Percentiles rank a stretch among this genome's conserved stretches.
Evolutionary conservation across 345 rosid genomes (phyloP).

Genomic region (Brassica juncea): DNA sequence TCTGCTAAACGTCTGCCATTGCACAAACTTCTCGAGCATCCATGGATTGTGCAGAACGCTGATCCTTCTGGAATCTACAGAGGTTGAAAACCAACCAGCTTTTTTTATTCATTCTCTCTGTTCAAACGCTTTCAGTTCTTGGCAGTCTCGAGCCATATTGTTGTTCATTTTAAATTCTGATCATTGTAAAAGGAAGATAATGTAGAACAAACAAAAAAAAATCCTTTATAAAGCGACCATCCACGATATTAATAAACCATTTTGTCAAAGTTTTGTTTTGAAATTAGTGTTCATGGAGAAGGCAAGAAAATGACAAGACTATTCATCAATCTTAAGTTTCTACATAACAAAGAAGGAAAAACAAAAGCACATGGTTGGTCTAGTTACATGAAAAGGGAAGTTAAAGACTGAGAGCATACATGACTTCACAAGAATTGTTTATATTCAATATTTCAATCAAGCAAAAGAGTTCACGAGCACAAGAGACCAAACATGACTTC

Average conservation of each 20-base stretch:
- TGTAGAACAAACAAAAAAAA: not conserved
- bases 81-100: slow-evolving; percentile 36
- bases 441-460: too few species aligned
- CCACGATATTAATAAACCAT: not conserved
- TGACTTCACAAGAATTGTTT: too few species aligned
- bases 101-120: not conserved
- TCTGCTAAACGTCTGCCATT: slow-evolving; percentile 74
- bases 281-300: not conserved
- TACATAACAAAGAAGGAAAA: not conserved
- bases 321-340: not conserved
- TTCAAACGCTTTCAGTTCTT: slow-evolving; percentile 15
- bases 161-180: not conserved
- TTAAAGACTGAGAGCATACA: not conserved
- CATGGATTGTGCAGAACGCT: slow-evolving; percentile 93
- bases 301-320: not conserved
- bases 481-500: slow-evolving; percentile 8
- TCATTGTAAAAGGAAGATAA: not conserved
- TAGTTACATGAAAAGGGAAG: slow-evolving; percentile 1
- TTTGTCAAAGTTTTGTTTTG: not conserved
- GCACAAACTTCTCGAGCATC: slow-evolving; percentile 91
- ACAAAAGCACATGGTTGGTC: not conserved
- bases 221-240: not conserved
- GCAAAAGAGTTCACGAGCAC: too few species aligned
- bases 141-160: slow-evolving; percentile 25
- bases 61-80: slow-evolving; percentile 87